Percentiles rank a stretch among this genome's conserved stretches.
Evolutionary conservation across 2,329 filamentous ascomycete species (phyloP).

Genomic region (Graphilbum sp.): DNA sequence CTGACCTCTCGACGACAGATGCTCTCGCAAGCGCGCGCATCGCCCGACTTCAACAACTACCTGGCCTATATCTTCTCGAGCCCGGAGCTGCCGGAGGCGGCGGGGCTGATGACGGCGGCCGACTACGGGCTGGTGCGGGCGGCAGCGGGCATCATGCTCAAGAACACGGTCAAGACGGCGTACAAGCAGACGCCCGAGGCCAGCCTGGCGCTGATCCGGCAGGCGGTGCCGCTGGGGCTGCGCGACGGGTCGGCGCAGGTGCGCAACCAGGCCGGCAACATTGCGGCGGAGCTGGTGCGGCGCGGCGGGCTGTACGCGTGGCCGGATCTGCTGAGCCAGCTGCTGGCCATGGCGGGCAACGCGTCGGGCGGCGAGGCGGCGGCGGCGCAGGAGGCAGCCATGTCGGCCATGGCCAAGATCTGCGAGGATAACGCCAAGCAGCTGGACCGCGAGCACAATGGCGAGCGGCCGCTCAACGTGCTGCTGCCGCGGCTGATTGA

Average conservation of each 20-base stretch:
- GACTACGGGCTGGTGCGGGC: conserved; percentile 66
- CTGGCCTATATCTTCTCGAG: conserved; percentile 80
- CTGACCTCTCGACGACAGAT: too few relatives aligned
- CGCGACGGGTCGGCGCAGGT: conserved; percentile 72
- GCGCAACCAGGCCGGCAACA: conserved; percentile 76
- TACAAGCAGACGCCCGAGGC: conserved; percentile 61
- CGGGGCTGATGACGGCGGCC: conserved; percentile 39
- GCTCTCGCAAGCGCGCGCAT: conserved; percentile 75
- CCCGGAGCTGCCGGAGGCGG: conserved; percentile 40
- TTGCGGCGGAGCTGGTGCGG: conserved; percentile 81
- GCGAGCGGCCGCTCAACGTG: conserved; percentile 72
- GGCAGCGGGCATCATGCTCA: conserved; percentile 84
- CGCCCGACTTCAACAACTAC: conserved; percentile 94
- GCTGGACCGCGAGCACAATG: conserved; percentile 74
- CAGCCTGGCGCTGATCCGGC: conserved; percentile 63
- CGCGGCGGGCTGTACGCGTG: conserved; percentile 75
- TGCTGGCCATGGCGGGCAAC: conserved; percentile 66
- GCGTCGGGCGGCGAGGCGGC: conserved; percentile 47
- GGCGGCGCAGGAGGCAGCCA: conserved; percentile 77
- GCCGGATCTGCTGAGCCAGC: conserved; percentile 76
- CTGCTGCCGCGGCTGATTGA: conserved; percentile 83
- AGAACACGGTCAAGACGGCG: conserved; percentile 70
- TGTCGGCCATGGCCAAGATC: conserved; percentile 84
- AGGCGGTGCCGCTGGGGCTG: conserved; percentile 60
- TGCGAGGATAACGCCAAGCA: conserved; percentile 89